phyloP scores from a whole-genome alignment of 441 rosid species.

The Corymbia citriodora region DNA sequence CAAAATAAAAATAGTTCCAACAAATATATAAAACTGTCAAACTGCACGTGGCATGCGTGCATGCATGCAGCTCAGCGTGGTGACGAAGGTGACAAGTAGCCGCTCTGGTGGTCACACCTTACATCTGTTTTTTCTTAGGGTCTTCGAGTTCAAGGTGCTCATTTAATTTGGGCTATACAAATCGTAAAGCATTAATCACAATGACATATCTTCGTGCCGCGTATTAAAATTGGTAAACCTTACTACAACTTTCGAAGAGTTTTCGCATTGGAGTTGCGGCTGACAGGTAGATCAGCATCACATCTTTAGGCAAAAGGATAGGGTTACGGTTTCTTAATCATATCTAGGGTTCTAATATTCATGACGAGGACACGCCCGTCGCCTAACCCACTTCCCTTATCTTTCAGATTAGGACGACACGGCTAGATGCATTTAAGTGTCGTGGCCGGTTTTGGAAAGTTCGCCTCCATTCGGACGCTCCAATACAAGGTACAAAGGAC shows the following conservation, averaged over 20 bases:
- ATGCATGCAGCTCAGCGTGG: neutral
- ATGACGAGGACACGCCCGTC: neutral
- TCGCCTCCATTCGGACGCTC: neutral
- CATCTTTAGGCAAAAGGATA: too few relatives aligned
- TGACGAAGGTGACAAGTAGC: neutral
- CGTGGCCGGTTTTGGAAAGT: neutral
- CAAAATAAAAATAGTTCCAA: neutral
- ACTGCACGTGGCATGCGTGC: neutral
- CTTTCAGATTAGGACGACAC: neutral
- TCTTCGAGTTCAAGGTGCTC: neutral
- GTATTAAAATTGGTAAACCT: neutral
- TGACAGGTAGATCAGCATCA: neutral
- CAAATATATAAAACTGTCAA: neutral
- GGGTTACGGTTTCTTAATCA: neutral
- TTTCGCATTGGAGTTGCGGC: neutral
- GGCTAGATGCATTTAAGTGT: neutral
- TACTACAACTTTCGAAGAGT: neutral
- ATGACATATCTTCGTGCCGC: neutral
- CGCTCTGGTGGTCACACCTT: neutral
- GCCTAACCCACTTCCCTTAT: neutral
- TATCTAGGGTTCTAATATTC: neutral
- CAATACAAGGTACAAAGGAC: neutral
- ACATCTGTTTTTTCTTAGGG: neutral
- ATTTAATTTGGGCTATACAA: neutral
- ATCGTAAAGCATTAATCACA: neutral